Conservation (phyloP, 331 rosid genomes). For the Acacia pycnantha region DNA sequence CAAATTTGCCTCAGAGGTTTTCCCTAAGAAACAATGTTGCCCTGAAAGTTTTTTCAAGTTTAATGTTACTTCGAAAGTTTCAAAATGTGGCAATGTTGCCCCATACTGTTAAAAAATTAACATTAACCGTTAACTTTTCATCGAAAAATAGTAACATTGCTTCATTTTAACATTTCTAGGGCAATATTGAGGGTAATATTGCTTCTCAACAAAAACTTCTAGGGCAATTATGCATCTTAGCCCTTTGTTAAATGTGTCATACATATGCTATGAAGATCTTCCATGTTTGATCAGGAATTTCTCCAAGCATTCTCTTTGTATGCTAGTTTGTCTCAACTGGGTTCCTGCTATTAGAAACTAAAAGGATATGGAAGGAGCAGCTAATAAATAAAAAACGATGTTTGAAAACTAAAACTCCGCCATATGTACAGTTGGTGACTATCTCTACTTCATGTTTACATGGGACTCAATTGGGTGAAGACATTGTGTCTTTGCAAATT, state of each 20-base stretch:
- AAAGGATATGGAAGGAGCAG: neutral
- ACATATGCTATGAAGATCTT: neutral
- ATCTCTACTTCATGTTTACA: neutral
- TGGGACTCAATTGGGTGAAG: neutral
- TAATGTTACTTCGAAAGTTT: too few relatives aligned
- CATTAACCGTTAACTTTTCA: too few relatives aligned
- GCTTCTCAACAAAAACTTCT: too few relatives aligned
- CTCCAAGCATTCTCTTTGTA: neutral
- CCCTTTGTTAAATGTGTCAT: neutral
- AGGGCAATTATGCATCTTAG: too few relatives aligned
- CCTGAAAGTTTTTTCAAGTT: accelerated
- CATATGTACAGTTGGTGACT: neutral
- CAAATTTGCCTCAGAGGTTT: too few relatives aligned
- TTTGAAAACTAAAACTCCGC: neutral
- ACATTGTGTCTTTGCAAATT: neutral
- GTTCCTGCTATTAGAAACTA: neutral
- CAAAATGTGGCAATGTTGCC: too few relatives aligned
- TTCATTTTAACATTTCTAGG: too few relatives aligned
- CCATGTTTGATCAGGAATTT: neutral
- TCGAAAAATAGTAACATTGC: too few relatives aligned
- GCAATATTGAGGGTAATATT: too few relatives aligned
- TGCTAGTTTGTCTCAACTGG: neutral
- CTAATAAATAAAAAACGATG: neutral
- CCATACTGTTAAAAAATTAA: too few relatives aligned
- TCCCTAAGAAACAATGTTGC: accelerated